Evolutionary conservation across 176 grass and related monocot genomes (phyloP), one percentile per base, ranked within the genome.

Genomic region (Coix lacrymajobi): DNA sequence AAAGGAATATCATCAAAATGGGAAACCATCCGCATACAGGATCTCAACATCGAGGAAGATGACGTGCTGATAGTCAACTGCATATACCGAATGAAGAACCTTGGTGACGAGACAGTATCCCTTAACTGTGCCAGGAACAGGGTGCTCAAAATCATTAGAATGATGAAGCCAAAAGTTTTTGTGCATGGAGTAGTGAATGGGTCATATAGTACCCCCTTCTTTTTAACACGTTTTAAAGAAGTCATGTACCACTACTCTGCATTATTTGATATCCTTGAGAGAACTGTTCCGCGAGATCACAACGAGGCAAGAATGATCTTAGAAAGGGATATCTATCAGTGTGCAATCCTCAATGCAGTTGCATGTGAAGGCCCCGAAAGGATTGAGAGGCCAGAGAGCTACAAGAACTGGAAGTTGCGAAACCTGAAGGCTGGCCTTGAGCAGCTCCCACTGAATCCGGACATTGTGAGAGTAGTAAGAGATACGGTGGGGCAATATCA

Each of bases 1-100:
- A 61, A 57, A 15, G 82, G 64, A 24, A 92, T 95, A 37, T 66
- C 85, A 54, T 86, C 90, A 34, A 86, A 88, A 80, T 95, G 90
- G 90, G 90, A 96, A 46, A 39, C 36, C 8, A 72, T 95, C 13
- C 15, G 28, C 26, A 9, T 60, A 57, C 22, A 81, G 10, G 85
- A 87, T 60, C 58, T 87, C 22, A 81, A 81, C 29, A 69, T 87
- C 28, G 20, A 76, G 22, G 41, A 76, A 67, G 85, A 76, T 76
- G 85, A 76, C 28, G 48, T 75, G 46, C 62, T 87, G 61, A 60
- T 81, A 60, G 78, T 87, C 28, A 87, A 87, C 25, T 76, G 85
- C 17, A 36, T 76, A 46, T 20, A 60, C 70, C 36, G 71, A 57
- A 69, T 87, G 78, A 68, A 87, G 78, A 61, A 76, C 75, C 36